Base-by-base conservation (phyloP, 176 grass and related monocot species). In the Rhynchospora pubera region DNA sequence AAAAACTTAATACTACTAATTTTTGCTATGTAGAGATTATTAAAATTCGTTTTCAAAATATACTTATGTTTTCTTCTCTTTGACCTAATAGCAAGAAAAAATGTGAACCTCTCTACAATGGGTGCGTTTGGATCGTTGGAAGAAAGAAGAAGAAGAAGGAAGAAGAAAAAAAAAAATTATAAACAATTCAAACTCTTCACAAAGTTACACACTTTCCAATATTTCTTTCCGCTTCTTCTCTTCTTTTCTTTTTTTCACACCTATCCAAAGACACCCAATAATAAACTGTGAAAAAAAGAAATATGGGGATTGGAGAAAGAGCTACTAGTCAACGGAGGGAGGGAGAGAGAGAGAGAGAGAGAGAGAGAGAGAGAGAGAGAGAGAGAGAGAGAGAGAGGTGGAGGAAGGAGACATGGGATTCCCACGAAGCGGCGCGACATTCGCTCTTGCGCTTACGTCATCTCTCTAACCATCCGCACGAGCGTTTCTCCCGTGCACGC, bases 341-440 rank as follows among this genome's bases (percentile, higher is more conserved):
- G 7, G n/a, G n/a, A n/a, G n/a, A n/a, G n/a, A n/a, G n/a, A n/a
- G n/a, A n/a, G n/a, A n/a, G n/a, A n/a, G n/a, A n/a, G n/a, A n/a
- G n/a, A n/a, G n/a, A n/a, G n/a, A n/a, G n/a, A n/a, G n/a, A n/a
- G n/a, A n/a, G n/a, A n/a, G n/a, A n/a, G n/a, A n/a, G n/a, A n/a
- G n/a, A n/a, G n/a, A 63, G 26, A 77, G 4, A 8, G 48, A 15
- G 2, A 23, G 14, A 32, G 46, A 12, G 3, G 24, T 8, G 48
- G 9, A 22, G 58, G 48, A 14, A 52, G 77, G 84, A 80, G 82
- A 74, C 66, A 80, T 72, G 62, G 79, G 84, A 72, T 50, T 80
- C 84, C 77, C 46, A 83, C 77, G 77, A 79, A 68, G 77, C 87
- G 84, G 82, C 87, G 81, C 82, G 77, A 85, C 87, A 92, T 87